These are phyloP conservation scores for Prunus mume DNA, from an alignment of 306 rosid species.

Conservation along the genomic window DNA sequence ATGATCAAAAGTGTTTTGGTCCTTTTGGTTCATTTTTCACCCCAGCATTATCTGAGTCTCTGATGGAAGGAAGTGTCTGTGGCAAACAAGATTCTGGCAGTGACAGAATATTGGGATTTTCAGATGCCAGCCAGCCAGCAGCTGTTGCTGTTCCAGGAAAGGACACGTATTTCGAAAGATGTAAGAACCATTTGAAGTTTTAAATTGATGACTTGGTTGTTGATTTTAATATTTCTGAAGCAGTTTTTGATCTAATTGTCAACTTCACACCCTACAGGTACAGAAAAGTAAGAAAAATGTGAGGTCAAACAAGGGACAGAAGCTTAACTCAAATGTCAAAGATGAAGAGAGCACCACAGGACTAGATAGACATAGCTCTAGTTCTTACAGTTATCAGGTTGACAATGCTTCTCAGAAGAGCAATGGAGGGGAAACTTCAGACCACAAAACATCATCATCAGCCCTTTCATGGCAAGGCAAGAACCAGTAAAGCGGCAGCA, in stretches of 20 bases:
- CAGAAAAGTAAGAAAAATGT: conserved; percentile 44
- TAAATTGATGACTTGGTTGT: neutral
- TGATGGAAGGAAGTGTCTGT: conserved; percentile 39
- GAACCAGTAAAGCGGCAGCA: conserved; percentile 36
- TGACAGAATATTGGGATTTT: conserved; percentile 17
- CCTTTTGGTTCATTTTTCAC: conserved; percentile 15
- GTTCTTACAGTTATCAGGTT: conserved; percentile 61
- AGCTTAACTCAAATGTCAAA: conserved; percentile 26
- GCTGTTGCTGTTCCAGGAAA: conserved; percentile 20
- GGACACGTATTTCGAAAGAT: conserved; percentile 33
- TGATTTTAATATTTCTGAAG: neutral
- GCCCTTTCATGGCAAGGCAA: conserved; percentile 55
- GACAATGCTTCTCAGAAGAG: conserved; percentile 58
- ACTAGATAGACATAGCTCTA: conserved; percentile 49
- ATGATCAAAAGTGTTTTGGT: conserved; percentile 23
- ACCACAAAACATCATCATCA: conserved; percentile 27
- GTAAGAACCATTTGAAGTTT: conserved; percentile 38
- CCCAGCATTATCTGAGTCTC: conserved; percentile 35
- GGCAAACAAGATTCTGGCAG: conserved; percentile 26
- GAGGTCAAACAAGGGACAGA: conserved; percentile 40
- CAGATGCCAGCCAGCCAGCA: conserved; percentile 23
- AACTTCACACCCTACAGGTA: conserved; percentile 30
- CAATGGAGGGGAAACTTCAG: conserved; percentile 44
- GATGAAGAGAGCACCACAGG: conserved; percentile 40
- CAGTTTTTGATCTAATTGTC: conserved; percentile 3